These are phyloP conservation scores for Theobroma cacao DNA, from an alignment of 345 rosid genomes.

Conservation along the genomic window DNA sequence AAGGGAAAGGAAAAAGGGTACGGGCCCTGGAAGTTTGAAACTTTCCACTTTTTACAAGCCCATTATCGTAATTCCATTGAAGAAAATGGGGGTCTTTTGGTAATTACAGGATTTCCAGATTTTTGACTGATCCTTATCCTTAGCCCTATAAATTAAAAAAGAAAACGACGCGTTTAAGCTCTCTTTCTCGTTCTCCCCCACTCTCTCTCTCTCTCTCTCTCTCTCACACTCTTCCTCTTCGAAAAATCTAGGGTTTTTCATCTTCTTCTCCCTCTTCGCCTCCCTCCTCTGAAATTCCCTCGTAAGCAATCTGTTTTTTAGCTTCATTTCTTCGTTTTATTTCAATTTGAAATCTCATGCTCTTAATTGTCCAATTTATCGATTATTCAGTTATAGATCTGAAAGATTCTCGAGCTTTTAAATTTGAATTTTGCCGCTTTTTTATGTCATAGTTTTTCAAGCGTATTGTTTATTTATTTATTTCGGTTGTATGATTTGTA, in stretches of 20 bases:
- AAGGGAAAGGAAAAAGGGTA: too few relatives aligned
- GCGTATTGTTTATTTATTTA: background rate
- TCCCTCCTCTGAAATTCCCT: background rate
- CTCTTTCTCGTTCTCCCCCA: background rate
- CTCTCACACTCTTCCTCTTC: background rate
- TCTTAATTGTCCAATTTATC: background rate
- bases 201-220: background rate
- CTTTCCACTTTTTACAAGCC: background rate
- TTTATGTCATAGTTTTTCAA: background rate
- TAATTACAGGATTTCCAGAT: background rate
- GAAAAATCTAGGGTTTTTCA: slow-evolving; percentile 1
- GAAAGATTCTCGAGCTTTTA: background rate
- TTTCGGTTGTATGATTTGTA: background rate
- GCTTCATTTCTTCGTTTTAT: background rate
- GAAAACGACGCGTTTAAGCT: background rate
- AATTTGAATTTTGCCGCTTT: background rate
- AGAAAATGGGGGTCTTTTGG: background rate
- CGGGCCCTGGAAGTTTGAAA: background rate
- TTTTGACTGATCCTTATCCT: slow-evolving; percentile 6
- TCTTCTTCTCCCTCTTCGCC: background rate
- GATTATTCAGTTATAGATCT: background rate
- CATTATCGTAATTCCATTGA: background rate
- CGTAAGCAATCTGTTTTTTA: background rate
- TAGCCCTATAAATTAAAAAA: background rate
- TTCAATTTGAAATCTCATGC: background rate